Evolutionary conservation across 2,329 filamentous ascomycete species (phyloP).

Genomic region (Raffaelea albimanens): DNA sequence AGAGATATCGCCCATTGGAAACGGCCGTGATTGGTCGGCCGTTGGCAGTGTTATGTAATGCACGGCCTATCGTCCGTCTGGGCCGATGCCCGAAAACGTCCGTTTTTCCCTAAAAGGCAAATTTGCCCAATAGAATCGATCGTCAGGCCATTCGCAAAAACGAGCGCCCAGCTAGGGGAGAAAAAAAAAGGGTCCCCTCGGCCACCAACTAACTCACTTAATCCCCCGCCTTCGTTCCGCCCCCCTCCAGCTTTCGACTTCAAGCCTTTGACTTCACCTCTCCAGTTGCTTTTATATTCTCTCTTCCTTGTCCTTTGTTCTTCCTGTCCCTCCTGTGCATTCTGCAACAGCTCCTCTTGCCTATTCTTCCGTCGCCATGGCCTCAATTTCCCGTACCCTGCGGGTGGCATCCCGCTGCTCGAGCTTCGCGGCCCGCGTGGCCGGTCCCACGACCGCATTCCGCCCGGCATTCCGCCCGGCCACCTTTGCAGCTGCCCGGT

Average conservation of each 20-base stretch:
- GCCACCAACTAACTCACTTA: not conserved
- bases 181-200: not conserved
- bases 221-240: not conserved
- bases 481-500: slow-evolving; percentile 29
- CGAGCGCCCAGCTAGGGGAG: not conserved
- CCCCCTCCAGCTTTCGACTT: not conserved
- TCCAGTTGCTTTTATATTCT: not conserved
- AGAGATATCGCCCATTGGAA: too few species aligned
- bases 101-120: slow-evolving; percentile 1
- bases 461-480: slow-evolving; percentile 26
- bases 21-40: too few species aligned
- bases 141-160: slow-evolving; percentile 1
- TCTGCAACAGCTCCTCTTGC: not conserved
- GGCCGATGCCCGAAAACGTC: slow-evolving; percentile 9
- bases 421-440: slow-evolving; percentile 29
- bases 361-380: slow-evolving; percentile 32
- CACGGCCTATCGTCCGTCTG: too few species aligned
- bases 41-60: too few species aligned
- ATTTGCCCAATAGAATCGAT: slow-evolving; percentile 4
- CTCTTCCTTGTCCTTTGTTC: not conserved
- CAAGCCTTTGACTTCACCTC: not conserved
- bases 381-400: slow-evolving; percentile 50
- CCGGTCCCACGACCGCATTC: slow-evolving; percentile 19
- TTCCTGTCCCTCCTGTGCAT: not conserved
- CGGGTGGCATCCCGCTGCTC: slow-evolving; percentile 37